Percentiles rank a stretch among this genome's conserved stretches.
phyloP scores from a whole-genome alignment of 2,329 filamentous ascomycete genomes.

The Colletotrichum euphorbiae region DNA sequence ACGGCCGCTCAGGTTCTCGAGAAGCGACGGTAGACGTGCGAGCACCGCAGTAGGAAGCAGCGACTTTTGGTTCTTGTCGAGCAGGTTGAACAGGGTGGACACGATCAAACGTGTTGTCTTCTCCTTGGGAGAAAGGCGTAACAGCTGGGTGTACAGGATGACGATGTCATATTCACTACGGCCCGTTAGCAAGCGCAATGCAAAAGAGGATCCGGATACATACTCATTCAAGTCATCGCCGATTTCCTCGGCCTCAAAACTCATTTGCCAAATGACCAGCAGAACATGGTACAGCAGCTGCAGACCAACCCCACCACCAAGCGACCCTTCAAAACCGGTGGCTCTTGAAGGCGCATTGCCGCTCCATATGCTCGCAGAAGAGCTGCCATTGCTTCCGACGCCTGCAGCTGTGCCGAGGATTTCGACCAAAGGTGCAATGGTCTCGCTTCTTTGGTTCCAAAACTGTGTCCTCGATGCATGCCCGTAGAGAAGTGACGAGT shows the following conservation, averaged over 20 bases:
- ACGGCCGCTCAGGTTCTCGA: conserved; percentile 71
- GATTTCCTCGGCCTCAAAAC: conserved; percentile 84
- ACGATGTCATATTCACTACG: conserved; percentile 91
- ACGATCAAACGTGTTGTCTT: conserved; percentile 95
- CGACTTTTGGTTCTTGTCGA: conserved; percentile 76
- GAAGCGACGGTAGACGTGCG: conserved; percentile 78
- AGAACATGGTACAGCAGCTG: conserved; percentile 95
- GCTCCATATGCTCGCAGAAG: conserved; percentile 71
- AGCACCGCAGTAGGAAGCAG: conserved; percentile 87
- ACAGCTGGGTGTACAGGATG: conserved; percentile 89
- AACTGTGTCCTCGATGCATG: conserved; percentile 82
- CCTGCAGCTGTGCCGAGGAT: conserved; percentile 84
- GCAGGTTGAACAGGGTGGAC: conserved; percentile 89
- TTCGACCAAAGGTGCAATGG: conserved; percentile 81
- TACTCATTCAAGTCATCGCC: conserved; percentile 87
- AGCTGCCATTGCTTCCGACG: conserved; percentile 73
- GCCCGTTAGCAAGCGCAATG: not conserved
- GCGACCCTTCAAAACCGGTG: conserved; percentile 69
- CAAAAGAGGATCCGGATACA: conserved; percentile 47
- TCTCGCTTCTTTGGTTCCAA: conserved; percentile 91
- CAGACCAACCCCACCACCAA: conserved; percentile 87
- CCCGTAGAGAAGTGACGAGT: conserved; percentile 85
- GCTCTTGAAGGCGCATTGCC: conserved; percentile 64
- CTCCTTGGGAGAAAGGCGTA: conserved; percentile 94
- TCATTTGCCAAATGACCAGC: conserved; percentile 94